phyloP scores from a whole-genome alignment of 1,284 basidiomycete species.

The Cryptococcus sp. region DNA sequence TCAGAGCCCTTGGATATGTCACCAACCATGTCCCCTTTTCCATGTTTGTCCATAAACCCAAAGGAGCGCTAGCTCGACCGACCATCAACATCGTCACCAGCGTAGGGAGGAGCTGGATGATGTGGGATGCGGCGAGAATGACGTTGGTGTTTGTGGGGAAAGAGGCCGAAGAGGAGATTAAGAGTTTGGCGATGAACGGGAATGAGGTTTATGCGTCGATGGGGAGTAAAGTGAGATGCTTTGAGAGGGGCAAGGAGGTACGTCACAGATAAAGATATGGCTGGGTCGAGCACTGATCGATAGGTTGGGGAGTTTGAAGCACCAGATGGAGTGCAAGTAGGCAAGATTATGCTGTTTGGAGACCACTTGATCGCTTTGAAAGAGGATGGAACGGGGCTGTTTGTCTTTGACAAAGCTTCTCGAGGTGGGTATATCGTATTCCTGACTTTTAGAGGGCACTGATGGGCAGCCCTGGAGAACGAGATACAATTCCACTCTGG shows the following conservation, averaged over 20 bases:
- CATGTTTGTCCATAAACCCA: slow-evolving; percentile 77
- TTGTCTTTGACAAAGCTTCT: slow-evolving; percentile 61
- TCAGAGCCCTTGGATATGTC: slow-evolving; percentile 86
- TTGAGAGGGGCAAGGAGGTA: slow-evolving; percentile 81
- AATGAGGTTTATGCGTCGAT: slow-evolving; percentile 79
- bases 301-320: slow-evolving; percentile 20
- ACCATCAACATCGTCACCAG: slow-evolving; percentile 79
- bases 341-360: slow-evolving; percentile 66
- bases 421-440: too few species aligned
- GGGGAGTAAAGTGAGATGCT: slow-evolving; percentile 67
- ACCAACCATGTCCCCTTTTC: slow-evolving; percentile 89
- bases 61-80: slow-evolving; percentile 77
- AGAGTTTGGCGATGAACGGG: slow-evolving; percentile 72
- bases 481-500: slow-evolving; percentile 55
- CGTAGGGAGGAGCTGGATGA: slow-evolving; percentile 83
- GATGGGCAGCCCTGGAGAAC: slow-evolving; percentile 29
- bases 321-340: slow-evolving; percentile 40
- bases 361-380: slow-evolving; percentile 71
- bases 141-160: slow-evolving; percentile 84
- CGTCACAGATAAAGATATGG: slow-evolving; percentile 34
- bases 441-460: too few species aligned
- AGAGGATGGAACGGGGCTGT: slow-evolving; percentile 70
- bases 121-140: slow-evolving; percentile 96
- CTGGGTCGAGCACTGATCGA: slow-evolving; percentile 7
- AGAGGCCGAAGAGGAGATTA: slow-evolving; percentile 70